Conservation (phyloP, 768 basidiomycete species). For the Jaapia argillacea region DNA sequence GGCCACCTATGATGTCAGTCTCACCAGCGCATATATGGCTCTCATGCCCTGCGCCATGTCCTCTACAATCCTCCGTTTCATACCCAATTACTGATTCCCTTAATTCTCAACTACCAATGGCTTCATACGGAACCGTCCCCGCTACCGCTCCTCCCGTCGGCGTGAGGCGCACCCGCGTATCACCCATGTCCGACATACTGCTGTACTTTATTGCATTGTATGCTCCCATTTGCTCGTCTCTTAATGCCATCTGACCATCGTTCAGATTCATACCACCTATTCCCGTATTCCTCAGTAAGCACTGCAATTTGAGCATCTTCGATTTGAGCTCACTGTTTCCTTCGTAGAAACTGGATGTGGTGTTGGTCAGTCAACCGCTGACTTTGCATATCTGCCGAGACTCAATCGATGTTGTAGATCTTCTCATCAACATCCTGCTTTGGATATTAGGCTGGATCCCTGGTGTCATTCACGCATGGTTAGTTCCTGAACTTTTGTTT, state of each 20-base stretch:
- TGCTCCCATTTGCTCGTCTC: no score
- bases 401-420: slow-evolving; percentile 12
- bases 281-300: background rate
- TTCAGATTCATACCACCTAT: background rate
- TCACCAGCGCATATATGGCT: no score
- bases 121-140: no score
- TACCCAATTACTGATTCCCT: no score
- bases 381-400: background rate
- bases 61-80: no score
- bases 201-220: no score
- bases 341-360: background rate
- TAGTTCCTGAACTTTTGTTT: background rate
- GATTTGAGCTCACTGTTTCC: background rate
- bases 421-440: slow-evolving; percentile 29
- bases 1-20: no score
- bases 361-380: background rate
- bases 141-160: no score
- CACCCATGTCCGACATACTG: no score
- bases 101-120: no score
- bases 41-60: no score
- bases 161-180: no score
- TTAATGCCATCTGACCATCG: background rate
- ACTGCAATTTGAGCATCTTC: background rate
- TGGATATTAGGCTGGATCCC: slow-evolving; percentile 36
- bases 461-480: slow-evolving; percentile 34